Conservation (phyloP, 495 filamentous ascomycete species). For the Aspergillus taichungensis region DNA sequence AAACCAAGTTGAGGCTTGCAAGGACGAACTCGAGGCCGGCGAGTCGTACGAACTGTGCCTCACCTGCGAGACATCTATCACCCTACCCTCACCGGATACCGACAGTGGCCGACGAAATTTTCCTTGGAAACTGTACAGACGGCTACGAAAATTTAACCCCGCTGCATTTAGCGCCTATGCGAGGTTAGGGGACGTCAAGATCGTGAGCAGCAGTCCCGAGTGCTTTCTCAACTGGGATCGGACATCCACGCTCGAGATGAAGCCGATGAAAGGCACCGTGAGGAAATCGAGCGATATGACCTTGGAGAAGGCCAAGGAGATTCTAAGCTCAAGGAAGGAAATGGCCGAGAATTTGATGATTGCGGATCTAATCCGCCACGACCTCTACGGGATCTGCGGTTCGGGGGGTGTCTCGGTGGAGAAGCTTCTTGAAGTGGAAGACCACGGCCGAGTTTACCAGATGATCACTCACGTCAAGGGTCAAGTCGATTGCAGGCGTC, state of each 20-base stretch:
- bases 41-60: constrained; percentile 93
- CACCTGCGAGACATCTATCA: constrained; percentile 62
- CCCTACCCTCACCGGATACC: constrained; percentile 21
- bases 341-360: constrained; percentile 98
- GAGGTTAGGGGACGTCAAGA: constrained; percentile 56
- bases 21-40: constrained; percentile 62
- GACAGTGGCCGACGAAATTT: constrained; percentile 18
- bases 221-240: constrained; percentile 73
- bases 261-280: constrained; percentile 94
- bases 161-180: constrained; percentile 82
- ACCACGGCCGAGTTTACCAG: constrained; percentile 81
- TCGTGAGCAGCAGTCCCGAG: constrained; percentile 84
- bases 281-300: constrained; percentile 59
- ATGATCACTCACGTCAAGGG: constrained; percentile 85
- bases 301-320: constrained; percentile 53
- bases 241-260: constrained; percentile 37
- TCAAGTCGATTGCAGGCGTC: constrained; percentile 32
- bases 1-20: constrained; percentile 56
- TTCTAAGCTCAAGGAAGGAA: constrained; percentile 76
- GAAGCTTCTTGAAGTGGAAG: constrained; percentile 76
- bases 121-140: constrained; percentile 63
- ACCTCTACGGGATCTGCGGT: constrained; percentile 73
- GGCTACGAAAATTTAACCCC: constrained; percentile 63
- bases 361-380: constrained; percentile 86
- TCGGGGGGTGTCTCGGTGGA: constrained; percentile 54